Evolutionary conservation across 495 filamentous ascomycete species (phyloP), one percentile per base, ranked within the genome.

Genomic region (Platismatia glauca): DNA sequence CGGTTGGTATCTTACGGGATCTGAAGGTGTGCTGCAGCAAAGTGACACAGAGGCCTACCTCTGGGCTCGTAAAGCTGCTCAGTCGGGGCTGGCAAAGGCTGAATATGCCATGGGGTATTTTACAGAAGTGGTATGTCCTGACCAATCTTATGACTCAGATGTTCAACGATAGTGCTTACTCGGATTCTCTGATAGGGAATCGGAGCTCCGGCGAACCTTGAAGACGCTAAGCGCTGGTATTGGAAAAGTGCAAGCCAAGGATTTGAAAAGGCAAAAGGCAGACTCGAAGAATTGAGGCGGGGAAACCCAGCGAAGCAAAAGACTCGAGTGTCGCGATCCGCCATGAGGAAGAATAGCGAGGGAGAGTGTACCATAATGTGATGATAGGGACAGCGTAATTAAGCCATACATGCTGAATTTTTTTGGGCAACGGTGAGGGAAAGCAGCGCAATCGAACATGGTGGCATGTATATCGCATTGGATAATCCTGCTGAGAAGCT

Each of bases 41-140:
- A 95, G 86, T 66, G 94, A 98, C 66, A 95, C 89, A 3, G 94
- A 98, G 71, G 94, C 94, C 2, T 98, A 97, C 69, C 83, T 98
- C 2, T 98, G 94, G 94, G 94, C 94, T 11, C 79, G 94, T 3
- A 97, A 96, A 72, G 92, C 94, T 13, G 93, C 94, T 2, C 81
- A 84, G 53, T 85, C 88, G 15, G 90, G 91, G 9, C 75, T 96
- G 39, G 82, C 86, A 7, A 97, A 97, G 78, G 94, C 93, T 0
- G 88, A 97, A 74, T 97, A 96, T 78, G 94, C 94, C 0, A 92
- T 98, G 90, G 94, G 94, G 3, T 97, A 97, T 72, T 97, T 94
- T 67, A 95, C 91, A 0, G 94, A 98, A 73, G 87, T 91, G 37
- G 48, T 52, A 31, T 52, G 48, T 52, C 48, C 27, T 52, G 48